Conservation (phyloP, 2,329 filamentous ascomycete species). For the Fonsecaea pedrosoi region DNA sequence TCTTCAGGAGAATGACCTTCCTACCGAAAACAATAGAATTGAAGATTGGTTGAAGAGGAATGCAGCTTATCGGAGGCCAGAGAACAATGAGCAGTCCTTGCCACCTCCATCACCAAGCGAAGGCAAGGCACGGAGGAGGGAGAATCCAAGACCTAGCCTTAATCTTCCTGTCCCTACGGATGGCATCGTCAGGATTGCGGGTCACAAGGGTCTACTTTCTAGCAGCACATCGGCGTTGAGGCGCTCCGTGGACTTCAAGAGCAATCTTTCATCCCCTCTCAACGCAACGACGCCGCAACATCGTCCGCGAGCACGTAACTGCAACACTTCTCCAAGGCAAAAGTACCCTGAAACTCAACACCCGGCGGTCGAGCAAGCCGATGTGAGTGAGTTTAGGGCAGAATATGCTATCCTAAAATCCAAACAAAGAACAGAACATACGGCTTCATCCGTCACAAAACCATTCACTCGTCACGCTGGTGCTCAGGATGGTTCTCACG, state of each 20-base stretch:
- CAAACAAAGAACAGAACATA: background rate
- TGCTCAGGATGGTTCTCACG: background rate
- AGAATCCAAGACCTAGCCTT: background rate
- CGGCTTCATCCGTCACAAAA: background rate
- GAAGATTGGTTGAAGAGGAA: conserved; percentile 32
- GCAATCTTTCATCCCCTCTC: background rate
- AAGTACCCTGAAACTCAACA: background rate
- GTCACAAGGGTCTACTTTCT: background rate
- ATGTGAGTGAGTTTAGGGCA: background rate
- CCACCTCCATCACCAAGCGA: conserved; percentile 12
- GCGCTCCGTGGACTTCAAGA: background rate
- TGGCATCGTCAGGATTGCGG: background rate
- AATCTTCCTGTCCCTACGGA: background rate
- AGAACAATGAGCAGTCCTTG: background rate
- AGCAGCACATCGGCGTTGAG: background rate
- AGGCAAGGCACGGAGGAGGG: background rate
- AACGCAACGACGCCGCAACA: background rate
- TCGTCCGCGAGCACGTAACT: background rate
- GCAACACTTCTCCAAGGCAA: background rate
- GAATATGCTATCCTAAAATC: conserved; percentile 14
- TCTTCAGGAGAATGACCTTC: background rate
- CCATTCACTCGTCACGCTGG: background rate
- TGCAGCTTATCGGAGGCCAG: background rate
- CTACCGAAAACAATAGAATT: conserved; percentile 20
- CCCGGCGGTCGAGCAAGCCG: background rate